Base-by-base conservation (phyloP, 1,284 basidiomycete genomes). In the Ceratobasidium papillatum region DNA sequence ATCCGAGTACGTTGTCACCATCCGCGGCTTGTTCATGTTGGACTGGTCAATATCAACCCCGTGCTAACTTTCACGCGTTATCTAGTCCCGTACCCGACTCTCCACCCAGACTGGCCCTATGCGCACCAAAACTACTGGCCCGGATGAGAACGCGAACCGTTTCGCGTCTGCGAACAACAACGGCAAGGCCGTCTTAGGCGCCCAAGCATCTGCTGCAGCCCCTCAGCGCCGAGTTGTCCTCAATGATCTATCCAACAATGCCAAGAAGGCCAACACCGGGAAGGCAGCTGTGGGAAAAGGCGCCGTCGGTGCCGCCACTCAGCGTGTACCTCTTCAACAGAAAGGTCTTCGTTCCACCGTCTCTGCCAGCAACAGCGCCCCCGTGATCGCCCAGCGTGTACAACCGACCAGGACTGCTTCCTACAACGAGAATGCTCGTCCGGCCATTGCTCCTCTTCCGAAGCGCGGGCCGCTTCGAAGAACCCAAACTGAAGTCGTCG, bases 401-500 rank as follows among this genome's bases (percentile, higher is more conserved):
- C 38, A 41, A 11, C 59, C 59, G 14, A 30, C 54, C 30, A 9
- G 66, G 27, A 27, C 66, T 38, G 27, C 65, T 22, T 68, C 65
- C 34, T 51, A 47, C 52, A 71, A 71, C 54, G 66, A 71, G 66
- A 71, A 71, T 36, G 66, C 52, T 22, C 66, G 66, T n/a, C 66
- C 66, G 2, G 54, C 66, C 54, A 59, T 71, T 36, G 66, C 66
- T 27, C 66, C 66, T 49, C 66, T 71, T n/a, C 66, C 66, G 54
- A 71, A 71, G 54, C 66, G 66, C 66, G 66, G 66, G 66, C 49
- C 66, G 66, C 66, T 71, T 71, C 66, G 66, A 30, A 58, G 54
- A 25, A 25, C 66, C 14, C 66, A 58, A 27, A 71, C 66, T 19
- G 66, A 71, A 27, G 66, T 71, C 19, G 27, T 59, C 14, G 66